Conservation (phyloP, 371 early-diverging fungal species). For the Paraphysoderma sedebokerense region DNA sequence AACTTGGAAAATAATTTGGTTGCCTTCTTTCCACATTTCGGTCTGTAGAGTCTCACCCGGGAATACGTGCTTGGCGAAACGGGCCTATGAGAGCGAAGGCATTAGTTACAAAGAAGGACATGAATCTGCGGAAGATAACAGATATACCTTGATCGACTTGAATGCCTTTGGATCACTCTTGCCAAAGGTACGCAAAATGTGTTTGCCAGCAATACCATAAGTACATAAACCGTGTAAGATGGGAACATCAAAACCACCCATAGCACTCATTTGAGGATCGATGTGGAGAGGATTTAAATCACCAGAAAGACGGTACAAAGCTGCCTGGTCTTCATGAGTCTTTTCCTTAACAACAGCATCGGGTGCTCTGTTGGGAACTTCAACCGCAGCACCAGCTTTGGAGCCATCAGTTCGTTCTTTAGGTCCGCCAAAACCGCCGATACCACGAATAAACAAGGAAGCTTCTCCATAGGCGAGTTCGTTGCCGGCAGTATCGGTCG, state of each 20-base stretch:
- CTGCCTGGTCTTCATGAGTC: slow-evolving; percentile 80
- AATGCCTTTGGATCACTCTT: slow-evolving; percentile 44
- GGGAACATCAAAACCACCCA: slow-evolving; percentile 89
- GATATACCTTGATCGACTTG: slow-evolving; percentile 58
- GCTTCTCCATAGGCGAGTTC: slow-evolving; percentile 71
- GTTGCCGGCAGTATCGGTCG: slow-evolving; percentile 55
- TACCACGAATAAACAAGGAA: slow-evolving; percentile 82
- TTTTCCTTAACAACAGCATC: slow-evolving; percentile 65
- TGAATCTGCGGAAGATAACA: too few relatives aligned
- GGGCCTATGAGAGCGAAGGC: slow-evolving; percentile 15
- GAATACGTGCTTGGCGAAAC: slow-evolving; percentile 80
- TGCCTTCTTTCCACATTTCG: slow-evolving; percentile 83
- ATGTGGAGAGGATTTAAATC: slow-evolving; percentile 87
- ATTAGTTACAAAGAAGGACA: neutral
- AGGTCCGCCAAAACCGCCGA: slow-evolving; percentile 77
- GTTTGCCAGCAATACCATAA: slow-evolving; percentile 79
- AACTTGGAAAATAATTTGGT: slow-evolving; percentile 76
- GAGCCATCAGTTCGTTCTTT: slow-evolving; percentile 30
- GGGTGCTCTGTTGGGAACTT: slow-evolving; percentile 61
- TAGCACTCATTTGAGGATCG: slow-evolving; percentile 81
- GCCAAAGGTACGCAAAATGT: slow-evolving; percentile 57
- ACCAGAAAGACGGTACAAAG: slow-evolving; percentile 80
- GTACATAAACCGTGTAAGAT: slow-evolving; percentile 91
- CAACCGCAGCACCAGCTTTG: slow-evolving; percentile 46
- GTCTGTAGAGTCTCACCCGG: slow-evolving; percentile 95